phyloP scores from a whole-genome alignment of 148 eudicot species.

The Suaeda aralocaspica region DNA sequence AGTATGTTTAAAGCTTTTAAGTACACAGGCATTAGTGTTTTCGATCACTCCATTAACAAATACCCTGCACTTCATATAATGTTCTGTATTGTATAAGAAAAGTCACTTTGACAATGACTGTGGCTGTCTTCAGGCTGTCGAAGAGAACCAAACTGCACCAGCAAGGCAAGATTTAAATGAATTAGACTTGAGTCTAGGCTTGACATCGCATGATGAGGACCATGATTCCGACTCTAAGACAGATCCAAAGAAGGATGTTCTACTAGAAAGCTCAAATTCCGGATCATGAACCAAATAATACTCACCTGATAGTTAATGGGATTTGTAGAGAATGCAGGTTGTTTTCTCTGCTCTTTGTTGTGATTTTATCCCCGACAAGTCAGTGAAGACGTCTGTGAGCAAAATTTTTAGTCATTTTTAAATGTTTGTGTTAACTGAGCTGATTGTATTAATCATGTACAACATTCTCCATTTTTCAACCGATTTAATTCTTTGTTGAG shows the following conservation, averaged over 20 bases:
- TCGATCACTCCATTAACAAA: too few species aligned
- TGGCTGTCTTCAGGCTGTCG: conserved; percentile 37
- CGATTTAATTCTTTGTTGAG: conserved; percentile 5
- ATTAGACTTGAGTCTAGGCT: conserved; percentile 62
- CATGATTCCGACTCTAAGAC: conserved; percentile 38
- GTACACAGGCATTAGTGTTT: too few species aligned
- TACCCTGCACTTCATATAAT: too few species aligned
- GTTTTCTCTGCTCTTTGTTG: conserved; percentile 1
- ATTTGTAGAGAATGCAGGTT: not conserved
- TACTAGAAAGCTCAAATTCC: conserved; percentile 17
- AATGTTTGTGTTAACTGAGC: conserved; percentile 13
- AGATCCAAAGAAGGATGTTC: conserved; percentile 25
- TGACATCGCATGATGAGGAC: conserved; percentile 53
- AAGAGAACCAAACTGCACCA: conserved; percentile 33
- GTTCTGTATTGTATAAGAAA: not conserved
- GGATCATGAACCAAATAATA: conserved; percentile 8
- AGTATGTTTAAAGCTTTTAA: too few species aligned
- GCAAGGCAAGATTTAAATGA: conserved; percentile 71
- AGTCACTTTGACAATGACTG: conserved; percentile 9
- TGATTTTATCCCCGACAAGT: not conserved
- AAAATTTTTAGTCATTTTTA: conserved; percentile 9
- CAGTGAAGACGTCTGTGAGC: conserved; percentile 3
- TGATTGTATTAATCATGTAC: conserved; percentile 23
- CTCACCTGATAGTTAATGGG: not conserved
- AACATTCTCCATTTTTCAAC: conserved; percentile 16